Percentiles rank a stretch among this genome's conserved stretches.
Conservation (phyloP, 2,329 filamentous ascomycete species). For the Paraconiothyrium brasiliense region DNA sequence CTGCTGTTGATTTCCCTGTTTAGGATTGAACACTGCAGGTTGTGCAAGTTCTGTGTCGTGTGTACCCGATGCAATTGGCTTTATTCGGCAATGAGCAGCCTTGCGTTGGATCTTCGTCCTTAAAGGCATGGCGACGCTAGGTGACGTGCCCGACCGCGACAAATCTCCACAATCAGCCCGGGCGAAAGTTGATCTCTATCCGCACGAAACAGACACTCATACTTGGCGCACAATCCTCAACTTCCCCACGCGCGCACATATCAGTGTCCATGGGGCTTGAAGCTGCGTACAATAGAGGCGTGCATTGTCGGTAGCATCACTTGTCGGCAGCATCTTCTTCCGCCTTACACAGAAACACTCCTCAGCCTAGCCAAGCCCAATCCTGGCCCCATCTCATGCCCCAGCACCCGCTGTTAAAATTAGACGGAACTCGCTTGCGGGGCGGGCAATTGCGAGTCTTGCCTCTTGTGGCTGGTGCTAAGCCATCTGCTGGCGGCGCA, state of each 20-base stretch:
- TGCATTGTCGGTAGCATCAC: not conserved
- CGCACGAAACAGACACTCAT: not conserved
- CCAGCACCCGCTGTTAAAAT: slow-evolving; percentile 14
- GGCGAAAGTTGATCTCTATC: slow-evolving; percentile 5
- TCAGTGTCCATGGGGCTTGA: not conserved
- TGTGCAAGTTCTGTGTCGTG: not conserved
- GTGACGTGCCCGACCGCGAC: slow-evolving; percentile 10
- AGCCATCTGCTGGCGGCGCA: not conserved
- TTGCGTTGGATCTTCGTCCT: slow-evolving; percentile 1
- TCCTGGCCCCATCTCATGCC: slow-evolving; percentile 7
- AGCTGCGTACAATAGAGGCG: not conserved
- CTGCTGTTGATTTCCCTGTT: not conserved
- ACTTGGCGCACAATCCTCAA: not conserved
- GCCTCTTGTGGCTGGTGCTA: slow-evolving; percentile 5
- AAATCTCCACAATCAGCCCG: slow-evolving; percentile 15
- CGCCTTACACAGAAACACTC: slow-evolving; percentile 10
- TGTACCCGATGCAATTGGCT: not conserved
- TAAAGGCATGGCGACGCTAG: slow-evolving; percentile 1
- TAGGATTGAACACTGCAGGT: not conserved
- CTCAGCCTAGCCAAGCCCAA: slow-evolving; percentile 2
- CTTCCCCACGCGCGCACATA: not conserved
- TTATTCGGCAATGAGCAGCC: not conserved
- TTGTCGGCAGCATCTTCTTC: not conserved
- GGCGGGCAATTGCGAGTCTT: not conserved
- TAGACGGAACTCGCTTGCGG: slow-evolving; percentile 10